Percentiles rank a stretch among this genome's conserved stretches.
These are phyloP conservation scores for Macroventuria anomochaeta DNA, from an alignment of 2,329 filamentous ascomycete species.

Conservation along the genomic window DNA sequence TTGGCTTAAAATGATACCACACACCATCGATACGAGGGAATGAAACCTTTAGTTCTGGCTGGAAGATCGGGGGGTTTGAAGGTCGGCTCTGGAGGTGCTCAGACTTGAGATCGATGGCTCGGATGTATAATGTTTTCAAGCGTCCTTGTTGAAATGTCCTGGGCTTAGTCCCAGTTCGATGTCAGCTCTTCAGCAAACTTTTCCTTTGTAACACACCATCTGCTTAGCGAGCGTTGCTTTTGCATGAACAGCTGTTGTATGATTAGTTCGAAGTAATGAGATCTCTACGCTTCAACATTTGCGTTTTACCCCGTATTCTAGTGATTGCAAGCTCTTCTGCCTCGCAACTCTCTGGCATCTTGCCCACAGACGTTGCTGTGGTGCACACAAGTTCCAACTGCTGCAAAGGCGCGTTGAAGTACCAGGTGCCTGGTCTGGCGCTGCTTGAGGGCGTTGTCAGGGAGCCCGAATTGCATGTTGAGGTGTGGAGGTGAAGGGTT, in stretches of 20 bases:
- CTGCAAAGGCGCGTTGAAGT: too few species aligned
- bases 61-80: conserved; percentile 45
- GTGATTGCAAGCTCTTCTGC: too few species aligned
- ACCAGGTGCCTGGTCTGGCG: too few species aligned
- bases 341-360: too few species aligned
- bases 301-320: too few species aligned
- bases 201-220: conserved; percentile 23
- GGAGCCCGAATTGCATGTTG: too few species aligned
- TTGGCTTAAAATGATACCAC: conserved; percentile 25
- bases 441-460: too few species aligned
- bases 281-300: conserved; percentile 3
- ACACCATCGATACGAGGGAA: conserved; percentile 29
- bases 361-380: too few species aligned
- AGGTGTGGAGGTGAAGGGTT: too few species aligned
- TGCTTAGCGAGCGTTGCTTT: conserved; percentile 11
- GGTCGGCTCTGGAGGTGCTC: conserved; percentile 17
- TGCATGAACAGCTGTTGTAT: conserved; percentile 20
- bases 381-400: too few species aligned
- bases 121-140: conserved; percentile 16
- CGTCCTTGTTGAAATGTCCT: conserved; percentile 17
- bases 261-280: conserved; percentile 23
- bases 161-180: conserved; percentile 14
- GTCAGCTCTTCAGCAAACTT: conserved; percentile 18
- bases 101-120: conserved; percentile 8
- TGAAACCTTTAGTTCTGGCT: conserved; percentile 17